Percentiles rank a stretch among this genome's conserved stretches.
phyloP scores from a whole-genome alignment of 2,329 filamentous ascomycete genomes.

The Fusarium phyllophilum region DNA sequence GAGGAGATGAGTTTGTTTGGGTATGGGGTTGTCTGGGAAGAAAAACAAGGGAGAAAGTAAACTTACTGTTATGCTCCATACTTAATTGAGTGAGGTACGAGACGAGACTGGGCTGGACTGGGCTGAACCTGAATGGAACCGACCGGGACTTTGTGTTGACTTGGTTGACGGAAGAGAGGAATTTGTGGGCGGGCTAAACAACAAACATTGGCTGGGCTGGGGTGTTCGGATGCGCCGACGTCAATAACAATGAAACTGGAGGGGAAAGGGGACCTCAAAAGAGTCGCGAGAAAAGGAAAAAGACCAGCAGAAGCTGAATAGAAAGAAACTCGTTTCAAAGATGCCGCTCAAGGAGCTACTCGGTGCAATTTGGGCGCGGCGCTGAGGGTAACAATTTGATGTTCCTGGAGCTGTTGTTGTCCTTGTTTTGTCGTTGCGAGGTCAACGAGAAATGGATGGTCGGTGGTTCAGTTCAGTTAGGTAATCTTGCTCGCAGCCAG shows the following conservation, averaged over 20 bases:
- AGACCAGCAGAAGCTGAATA: conserved; percentile 3
- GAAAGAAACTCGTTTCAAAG: conserved; percentile 16
- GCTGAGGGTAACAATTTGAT: conserved; percentile 44
- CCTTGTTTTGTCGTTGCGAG: conserved; percentile 57
- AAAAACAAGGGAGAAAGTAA: conserved; percentile 38
- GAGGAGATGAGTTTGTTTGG: conserved; percentile 15
- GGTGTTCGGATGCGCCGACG: conserved; percentile 44
- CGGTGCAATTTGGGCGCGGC: conserved; percentile 41
- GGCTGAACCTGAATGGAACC: background rate
- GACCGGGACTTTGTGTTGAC: conserved; percentile 42
- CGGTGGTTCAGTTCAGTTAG: conserved; percentile 26
- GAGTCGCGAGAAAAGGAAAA: conserved; percentile 31
- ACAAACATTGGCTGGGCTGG: conserved; percentile 54
- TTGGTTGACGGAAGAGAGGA: conserved; percentile 38
- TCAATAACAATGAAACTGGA: conserved; percentile 41
- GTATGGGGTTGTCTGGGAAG: conserved; percentile 14
- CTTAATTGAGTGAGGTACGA: conserved; percentile 34
- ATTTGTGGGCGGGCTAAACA: conserved; percentile 47
- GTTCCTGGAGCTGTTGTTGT: conserved; percentile 51
- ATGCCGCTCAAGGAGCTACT: conserved; percentile 25
- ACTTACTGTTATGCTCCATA: conserved; percentile 53
- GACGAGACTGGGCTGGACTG: conserved; percentile 5
- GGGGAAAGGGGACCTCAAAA: conserved; percentile 12
- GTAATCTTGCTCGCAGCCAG: conserved; percentile 18
- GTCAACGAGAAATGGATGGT: conserved; percentile 51